Evolutionary conservation across 495 filamentous ascomycete species (phyloP).

Genomic region (Bombardia bombarda): DNA sequence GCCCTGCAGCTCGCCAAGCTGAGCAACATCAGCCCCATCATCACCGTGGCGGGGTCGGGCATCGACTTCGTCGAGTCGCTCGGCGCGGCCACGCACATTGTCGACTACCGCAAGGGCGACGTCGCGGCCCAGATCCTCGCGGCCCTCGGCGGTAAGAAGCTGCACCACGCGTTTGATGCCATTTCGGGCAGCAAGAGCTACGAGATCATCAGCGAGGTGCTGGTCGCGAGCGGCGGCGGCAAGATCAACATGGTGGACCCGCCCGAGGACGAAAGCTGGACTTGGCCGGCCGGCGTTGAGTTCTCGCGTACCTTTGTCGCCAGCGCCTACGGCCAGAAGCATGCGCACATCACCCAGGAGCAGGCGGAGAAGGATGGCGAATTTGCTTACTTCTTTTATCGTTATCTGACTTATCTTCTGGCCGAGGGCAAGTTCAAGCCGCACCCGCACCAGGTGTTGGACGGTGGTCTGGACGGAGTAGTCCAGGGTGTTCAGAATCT

Average conservation of each 20-base stretch:
- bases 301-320: slow-evolving; percentile 9
- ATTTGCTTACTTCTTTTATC: slow-evolving; percentile 27
- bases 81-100: slow-evolving; percentile 23
- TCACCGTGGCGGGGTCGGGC: slow-evolving; percentile 30
- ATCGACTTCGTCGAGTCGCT: slow-evolving; percentile 26
- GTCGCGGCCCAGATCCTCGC: slow-evolving; percentile 25
- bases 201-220: slow-evolving; percentile 16
- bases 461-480: slow-evolving; percentile 25
- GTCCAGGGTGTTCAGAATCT: slow-evolving; percentile 23
- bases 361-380: slow-evolving; percentile 21
- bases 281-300: slow-evolving; percentile 11
- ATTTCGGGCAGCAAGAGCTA: slow-evolving; percentile 18
- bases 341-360: slow-evolving; percentile 6
- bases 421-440: slow-evolving; percentile 24
- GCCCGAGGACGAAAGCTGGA: slow-evolving; percentile 13
- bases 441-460: slow-evolving; percentile 27
- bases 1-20: slow-evolving; percentile 34
- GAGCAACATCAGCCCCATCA: slow-evolving; percentile 28
- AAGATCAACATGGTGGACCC: slow-evolving; percentile 19
- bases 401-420: slow-evolving; percentile 22
- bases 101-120: slow-evolving; percentile 34
- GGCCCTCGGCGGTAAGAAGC: slow-evolving; percentile 21
- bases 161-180: slow-evolving; percentile 24
- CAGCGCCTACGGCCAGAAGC: slow-evolving; percentile 10
- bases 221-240: slow-evolving; percentile 12